Conservation (phyloP, 2,329 filamentous ascomycete species). For the Elsinoe batatas region DNA sequence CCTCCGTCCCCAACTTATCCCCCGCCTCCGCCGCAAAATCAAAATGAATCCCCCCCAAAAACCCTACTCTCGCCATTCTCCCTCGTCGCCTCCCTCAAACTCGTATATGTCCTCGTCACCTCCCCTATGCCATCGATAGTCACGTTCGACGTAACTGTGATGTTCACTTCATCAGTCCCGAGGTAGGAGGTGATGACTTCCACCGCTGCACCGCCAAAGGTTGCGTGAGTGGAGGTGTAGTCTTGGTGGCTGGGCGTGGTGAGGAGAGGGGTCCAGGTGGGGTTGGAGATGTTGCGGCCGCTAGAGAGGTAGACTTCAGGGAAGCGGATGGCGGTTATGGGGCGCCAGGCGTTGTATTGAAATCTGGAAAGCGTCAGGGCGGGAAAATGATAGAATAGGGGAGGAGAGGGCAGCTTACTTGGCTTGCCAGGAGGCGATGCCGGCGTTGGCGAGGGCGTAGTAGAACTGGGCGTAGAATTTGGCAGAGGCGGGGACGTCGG, state of each 20-base stretch:
- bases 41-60: slow-evolving; percentile 26
- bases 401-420: slow-evolving; percentile 16
- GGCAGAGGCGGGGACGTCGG: slow-evolving; percentile 21
- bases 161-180: slow-evolving; percentile 19
- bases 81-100: slow-evolving; percentile 20
- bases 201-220: slow-evolving; percentile 22
- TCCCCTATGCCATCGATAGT: slow-evolving; percentile 19
- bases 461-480: slow-evolving; percentile 25
- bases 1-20: slow-evolving; percentile 17
- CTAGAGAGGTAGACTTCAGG: slow-evolving; percentile 20
- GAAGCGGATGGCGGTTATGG: slow-evolving; percentile 19
- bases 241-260: slow-evolving; percentile 24
- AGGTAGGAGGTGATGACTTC: slow-evolving; percentile 21
- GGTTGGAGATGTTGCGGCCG: slow-evolving; percentile 18
- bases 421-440: slow-evolving; percentile 22
- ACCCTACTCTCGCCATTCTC: slow-evolving; percentile 24
- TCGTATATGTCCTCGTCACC: slow-evolving; percentile 21
- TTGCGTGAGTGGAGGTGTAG: slow-evolving; percentile 24
- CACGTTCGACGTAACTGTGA: slow-evolving; percentile 22
- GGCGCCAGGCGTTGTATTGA: slow-evolving; percentile 22
- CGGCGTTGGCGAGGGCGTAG: slow-evolving; percentile 24
- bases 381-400: not conserved
- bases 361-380: not conserved
- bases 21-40: slow-evolving; percentile 21
- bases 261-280: slow-evolving; percentile 22